These are phyloP conservation scores for Trebouxia sp. DNA, from an alignment of 139 green algal genomes.

Conservation along the genomic window DNA sequence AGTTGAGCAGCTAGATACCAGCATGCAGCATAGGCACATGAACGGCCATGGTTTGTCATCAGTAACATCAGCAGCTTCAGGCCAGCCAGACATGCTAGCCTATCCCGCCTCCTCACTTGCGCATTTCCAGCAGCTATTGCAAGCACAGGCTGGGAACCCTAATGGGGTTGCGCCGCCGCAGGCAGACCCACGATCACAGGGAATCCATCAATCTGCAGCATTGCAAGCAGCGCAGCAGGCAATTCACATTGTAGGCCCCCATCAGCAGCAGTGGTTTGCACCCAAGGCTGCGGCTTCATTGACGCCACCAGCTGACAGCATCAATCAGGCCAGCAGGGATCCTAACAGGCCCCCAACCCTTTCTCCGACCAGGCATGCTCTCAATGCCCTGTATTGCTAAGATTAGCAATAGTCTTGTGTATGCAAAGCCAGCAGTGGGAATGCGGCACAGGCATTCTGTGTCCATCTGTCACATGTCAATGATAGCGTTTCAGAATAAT, in stretches of 20 bases:
- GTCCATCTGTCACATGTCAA: too few relatives aligned
- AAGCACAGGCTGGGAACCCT: background rate
- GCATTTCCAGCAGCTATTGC: background rate
- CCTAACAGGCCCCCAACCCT: background rate
- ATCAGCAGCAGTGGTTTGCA: constrained; percentile 18
- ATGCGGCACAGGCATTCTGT: too few relatives aligned
- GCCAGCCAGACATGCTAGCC: background rate
- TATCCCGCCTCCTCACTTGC: constrained; percentile 1
- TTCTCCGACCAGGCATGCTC: background rate
- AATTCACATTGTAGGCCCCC: background rate
- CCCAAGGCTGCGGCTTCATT: background rate
- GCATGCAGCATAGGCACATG: constrained; percentile 9
- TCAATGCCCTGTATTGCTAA: too few relatives aligned
- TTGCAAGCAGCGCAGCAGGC: background rate
- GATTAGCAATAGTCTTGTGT: too few relatives aligned
- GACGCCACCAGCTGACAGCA: background rate
- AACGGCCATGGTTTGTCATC: background rate
- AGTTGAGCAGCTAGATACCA: constrained; percentile 14
- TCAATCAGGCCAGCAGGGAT: background rate
- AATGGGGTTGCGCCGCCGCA: background rate
- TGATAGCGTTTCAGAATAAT: too few relatives aligned
- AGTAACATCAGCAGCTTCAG: background rate
- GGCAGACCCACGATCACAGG: background rate
- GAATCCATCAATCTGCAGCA: background rate
- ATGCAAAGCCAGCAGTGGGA: too few relatives aligned